Percentiles rank a stretch among this genome's conserved stretches.
These are phyloP conservation scores for Trypanosoma avium DNA, from an alignment of 208 protist species.

Conservation along the genomic window DNA sequence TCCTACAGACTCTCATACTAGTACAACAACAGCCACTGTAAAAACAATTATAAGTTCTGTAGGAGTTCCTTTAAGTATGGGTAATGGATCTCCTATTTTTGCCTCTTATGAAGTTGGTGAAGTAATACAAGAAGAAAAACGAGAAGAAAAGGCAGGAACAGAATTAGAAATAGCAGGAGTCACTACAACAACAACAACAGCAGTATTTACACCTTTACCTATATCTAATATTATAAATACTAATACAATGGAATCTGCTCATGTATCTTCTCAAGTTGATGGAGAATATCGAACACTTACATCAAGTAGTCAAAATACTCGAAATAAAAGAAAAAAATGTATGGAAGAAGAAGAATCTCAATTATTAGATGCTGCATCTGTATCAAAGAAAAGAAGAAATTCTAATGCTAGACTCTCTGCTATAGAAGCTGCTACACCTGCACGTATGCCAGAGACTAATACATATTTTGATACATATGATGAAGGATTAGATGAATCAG, in stretches of 20 bases:
- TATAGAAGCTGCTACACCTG: background rate
- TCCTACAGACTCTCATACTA: too few species aligned
- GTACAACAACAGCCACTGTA: too few species aligned
- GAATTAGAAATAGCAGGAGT: too few species aligned
- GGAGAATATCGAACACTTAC: background rate
- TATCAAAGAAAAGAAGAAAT: conserved; percentile 12
- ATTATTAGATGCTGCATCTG: conserved; percentile 9
- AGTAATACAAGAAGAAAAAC: background rate
- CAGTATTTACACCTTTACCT: too few species aligned
- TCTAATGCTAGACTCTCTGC: background rate
- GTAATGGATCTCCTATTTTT: background rate
- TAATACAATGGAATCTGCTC: too few species aligned
- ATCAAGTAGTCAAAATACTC: background rate
- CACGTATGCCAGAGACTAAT: conserved; percentile 10
- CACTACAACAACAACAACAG: too few species aligned
- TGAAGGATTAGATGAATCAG: conserved; percentile 52
- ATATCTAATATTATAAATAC: too few species aligned
- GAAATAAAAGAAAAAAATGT: background rate
- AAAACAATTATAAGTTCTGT: background rate
- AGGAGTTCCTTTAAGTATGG: background rate
- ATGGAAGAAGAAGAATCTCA: background rate
- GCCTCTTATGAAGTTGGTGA: conserved; percentile 1
- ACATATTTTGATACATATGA: conserved; percentile 67
- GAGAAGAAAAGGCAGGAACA: background rate
- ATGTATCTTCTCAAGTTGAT: background rate